phyloP scores from a whole-genome alignment of 257 asterid genomes.

The Solanum corneliomulleri region DNA sequence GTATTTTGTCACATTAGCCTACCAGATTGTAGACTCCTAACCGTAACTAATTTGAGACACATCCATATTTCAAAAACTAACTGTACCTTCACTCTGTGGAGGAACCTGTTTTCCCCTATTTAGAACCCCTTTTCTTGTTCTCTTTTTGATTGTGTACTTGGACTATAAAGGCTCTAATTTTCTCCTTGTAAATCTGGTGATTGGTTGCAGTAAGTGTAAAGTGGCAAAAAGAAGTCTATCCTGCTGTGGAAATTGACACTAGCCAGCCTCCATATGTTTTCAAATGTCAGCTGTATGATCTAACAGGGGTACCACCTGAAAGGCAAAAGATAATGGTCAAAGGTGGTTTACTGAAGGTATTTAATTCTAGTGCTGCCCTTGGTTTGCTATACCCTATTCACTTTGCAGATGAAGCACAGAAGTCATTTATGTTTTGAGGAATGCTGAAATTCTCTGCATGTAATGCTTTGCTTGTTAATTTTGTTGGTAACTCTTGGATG shows the following conservation, averaged over 20 bases:
- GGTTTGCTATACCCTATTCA: neutral
- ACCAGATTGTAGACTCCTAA: neutral
- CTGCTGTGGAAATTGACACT: slow-evolving; percentile 82
- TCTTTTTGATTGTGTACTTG: neutral
- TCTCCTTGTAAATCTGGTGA: neutral
- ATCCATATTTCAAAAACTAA: neutral
- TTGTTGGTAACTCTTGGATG: neutral
- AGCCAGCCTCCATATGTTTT: slow-evolving; percentile 80
- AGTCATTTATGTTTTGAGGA: neutral
- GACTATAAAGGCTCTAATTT: neutral
- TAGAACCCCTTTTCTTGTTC: neutral
- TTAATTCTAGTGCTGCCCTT: neutral
- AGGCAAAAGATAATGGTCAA: slow-evolving; percentile 98
- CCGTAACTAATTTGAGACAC: neutral
- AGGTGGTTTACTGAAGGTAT: slow-evolving; percentile 96
- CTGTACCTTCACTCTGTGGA: neutral
- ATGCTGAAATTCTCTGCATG: neutral
- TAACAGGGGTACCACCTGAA: slow-evolving; percentile 99
- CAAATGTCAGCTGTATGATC: slow-evolving; percentile 90
- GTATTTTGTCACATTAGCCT: neutral
- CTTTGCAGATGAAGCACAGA: neutral
- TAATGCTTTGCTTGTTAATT: neutral
- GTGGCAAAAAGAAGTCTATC: slow-evolving; percentile 85
- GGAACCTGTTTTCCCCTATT: neutral
- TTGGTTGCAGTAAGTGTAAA: slow-evolving; percentile 76